Percentiles rank a stretch among this genome's conserved stretches.
Conservation (phyloP, 805 yeast genomes). For the Cyberlindnera mississippiensis region DNA sequence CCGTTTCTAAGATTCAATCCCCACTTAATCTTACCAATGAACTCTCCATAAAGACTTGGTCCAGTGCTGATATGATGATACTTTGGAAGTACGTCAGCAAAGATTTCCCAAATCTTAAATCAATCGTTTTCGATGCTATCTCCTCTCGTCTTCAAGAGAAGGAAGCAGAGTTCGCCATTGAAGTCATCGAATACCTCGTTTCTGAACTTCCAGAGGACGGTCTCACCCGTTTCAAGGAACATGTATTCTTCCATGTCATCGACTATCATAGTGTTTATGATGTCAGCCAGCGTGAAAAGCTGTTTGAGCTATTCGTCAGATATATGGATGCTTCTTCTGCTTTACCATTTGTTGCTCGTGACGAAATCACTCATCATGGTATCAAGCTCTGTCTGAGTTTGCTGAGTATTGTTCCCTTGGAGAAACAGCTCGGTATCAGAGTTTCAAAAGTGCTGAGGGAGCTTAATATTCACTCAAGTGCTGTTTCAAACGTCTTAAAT, state of each 20-base stretch:
- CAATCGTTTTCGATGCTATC: neutral
- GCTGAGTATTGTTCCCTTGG: neutral
- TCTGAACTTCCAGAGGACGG: neutral
- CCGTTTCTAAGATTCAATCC: conserved; percentile 5
- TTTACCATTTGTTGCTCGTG: neutral
- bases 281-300: neutral
- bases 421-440: neutral
- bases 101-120: conserved; percentile 1
- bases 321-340: neutral
- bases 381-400: conserved; percentile 1
- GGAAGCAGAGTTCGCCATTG: conserved; percentile 6
- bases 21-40: conserved; percentile 1
- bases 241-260: conserved; percentile 14
- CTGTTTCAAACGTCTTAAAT: neutral
- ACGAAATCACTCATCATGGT: conserved; percentile 7
- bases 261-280: conserved; percentile 9
- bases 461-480: neutral
- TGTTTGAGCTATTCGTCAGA: conserved; percentile 1
- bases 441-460: neutral
- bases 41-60: conserved; percentile 2
- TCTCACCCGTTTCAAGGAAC: conserved; percentile 10
- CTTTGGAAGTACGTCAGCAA: conserved; percentile 1
- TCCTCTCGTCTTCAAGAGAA: conserved; percentile 3
- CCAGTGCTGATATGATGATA: neutral
- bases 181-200: conserved; percentile 3